Percentiles rank a stretch among this genome's conserved stretches.
phyloP scores from a whole-genome alignment of 2,329 filamentous ascomycete genomes.

The Ophiostoma australiae region DNA sequence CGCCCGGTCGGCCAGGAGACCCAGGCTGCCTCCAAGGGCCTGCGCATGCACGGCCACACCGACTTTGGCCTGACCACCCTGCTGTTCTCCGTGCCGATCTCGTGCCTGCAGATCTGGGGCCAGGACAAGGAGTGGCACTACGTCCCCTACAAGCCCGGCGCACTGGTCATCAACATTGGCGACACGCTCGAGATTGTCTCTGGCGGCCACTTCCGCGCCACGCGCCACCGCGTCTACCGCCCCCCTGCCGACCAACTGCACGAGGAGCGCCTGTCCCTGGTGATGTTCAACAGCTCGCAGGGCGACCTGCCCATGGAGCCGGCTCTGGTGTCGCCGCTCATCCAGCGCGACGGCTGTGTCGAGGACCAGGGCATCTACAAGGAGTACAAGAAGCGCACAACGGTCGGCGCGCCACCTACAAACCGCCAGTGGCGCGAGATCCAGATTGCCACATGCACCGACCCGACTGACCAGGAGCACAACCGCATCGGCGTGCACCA shows the following conservation, averaged over 20 bases:
- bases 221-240: conserved; percentile 41
- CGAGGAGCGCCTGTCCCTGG: conserved; percentile 40
- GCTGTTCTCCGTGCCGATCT: conserved; percentile 45
- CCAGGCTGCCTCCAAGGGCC: conserved; percentile 35
- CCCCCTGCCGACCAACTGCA: conserved; percentile 40
- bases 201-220: conserved; percentile 45
- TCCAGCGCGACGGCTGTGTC: conserved; percentile 40
- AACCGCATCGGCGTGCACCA: conserved; percentile 42
- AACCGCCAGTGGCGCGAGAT: conserved; percentile 47
- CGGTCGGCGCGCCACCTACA: conserved; percentile 39
- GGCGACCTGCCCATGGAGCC: conserved; percentile 42
- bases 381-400: conserved; percentile 42
- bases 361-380: conserved; percentile 43
- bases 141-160: conserved; percentile 42
- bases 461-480: conserved; percentile 39
- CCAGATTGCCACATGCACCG: conserved; percentile 42
- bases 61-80: conserved; percentile 45
- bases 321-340: conserved; percentile 34
- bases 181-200: conserved; percentile 43
- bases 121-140: conserved; percentile 44
- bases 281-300: conserved; percentile 44
- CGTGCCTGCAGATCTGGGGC: conserved; percentile 44
- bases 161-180: conserved; percentile 47
- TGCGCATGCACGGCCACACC: conserved; percentile 45
- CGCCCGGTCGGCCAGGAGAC: conserved; percentile 36